phyloP scores from a whole-genome alignment of 768 basidiomycete species.

The Mycena maculata region DNA sequence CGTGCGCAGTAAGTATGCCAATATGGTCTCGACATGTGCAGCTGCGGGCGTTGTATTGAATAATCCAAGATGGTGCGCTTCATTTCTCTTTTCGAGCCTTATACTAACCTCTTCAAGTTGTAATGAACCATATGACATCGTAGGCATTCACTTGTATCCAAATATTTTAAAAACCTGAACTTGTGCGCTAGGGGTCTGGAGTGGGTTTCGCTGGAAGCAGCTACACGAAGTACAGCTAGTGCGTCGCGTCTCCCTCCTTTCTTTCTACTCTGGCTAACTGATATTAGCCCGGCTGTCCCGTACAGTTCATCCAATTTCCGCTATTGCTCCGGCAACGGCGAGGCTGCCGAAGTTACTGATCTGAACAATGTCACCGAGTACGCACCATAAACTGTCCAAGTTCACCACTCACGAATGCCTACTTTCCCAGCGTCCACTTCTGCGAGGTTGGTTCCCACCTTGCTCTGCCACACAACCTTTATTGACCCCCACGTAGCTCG shows the following conservation, averaged over 20 bases:
- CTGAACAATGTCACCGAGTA: conserved; percentile 54
- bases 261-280: not conserved
- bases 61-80: conserved; percentile 43
- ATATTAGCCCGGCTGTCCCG: conserved; percentile 38
- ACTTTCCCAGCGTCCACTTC: not conserved
- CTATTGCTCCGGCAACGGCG: conserved; percentile 45
- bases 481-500: conserved; percentile 2
- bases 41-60: conserved; percentile 44
- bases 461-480: not conserved
- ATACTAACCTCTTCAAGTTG: not conserved
- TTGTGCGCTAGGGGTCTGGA: not conserved
- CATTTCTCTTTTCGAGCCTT: not conserved
- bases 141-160: not conserved
- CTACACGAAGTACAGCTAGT: conserved; percentile 24
- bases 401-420: not conserved
- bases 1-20: conserved; percentile 49
- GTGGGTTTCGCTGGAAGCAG: conserved; percentile 12
- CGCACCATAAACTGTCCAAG: conserved; percentile 48
- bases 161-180: not conserved
- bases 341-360: conserved; percentile 54
- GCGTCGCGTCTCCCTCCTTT: not conserved
- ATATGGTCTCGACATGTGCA: conserved; percentile 42
- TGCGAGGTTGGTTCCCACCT: conserved; percentile 38
- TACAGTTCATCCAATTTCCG: conserved; percentile 47
- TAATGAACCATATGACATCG: conserved; percentile 25